Evolutionary conservation across 1,284 basidiomycete genomes (phyloP), one percentile per base, ranked within the genome.

Genomic region (Trichosporon coremiiforme): DNA sequence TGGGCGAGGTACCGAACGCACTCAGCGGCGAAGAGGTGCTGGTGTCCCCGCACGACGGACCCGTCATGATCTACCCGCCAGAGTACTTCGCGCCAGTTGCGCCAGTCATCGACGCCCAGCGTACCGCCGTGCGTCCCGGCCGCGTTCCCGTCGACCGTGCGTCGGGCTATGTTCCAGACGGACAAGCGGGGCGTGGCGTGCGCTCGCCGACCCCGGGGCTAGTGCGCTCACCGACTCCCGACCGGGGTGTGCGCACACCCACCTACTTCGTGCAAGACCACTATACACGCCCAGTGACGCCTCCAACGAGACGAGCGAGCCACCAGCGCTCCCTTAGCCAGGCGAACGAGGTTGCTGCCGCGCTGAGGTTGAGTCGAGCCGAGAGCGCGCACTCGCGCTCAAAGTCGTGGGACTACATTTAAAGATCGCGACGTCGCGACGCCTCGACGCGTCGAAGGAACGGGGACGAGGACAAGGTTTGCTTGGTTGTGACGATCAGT

Each of bases 301-400:
- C 57, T 20, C 60, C 35, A 17, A 53, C 55, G 4, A 57, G 64
- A 33, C 62, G 68, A 1, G 68, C 68, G 17, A 62, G 41, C 55
- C 65, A 69, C 22, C 57, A 38, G 55, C 55, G 47, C 35, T 41
- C 68, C 17, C 66, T 66, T 38, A 31, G 36, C 20, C 66, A 69
- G 29, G 62, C 65, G 15, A 69, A 47, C 22, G 35, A 65, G 17
- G 38, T 25, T n/a, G 31, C 57, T 4, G 57, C 57, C 31, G 57
- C 13, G 10, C 29, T n/a, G 15, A 31, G 57, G 4, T 15, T n/a
- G 29, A 62, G 29, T 6, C 31, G 31, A 5, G 7, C 17, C 15
- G 57, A 53, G 50, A 53, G 50, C 20, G 5, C 5, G 9, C 57
- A 62, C 31, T 17, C 57, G 31, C 57, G 57, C 57, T 35, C 31